These are phyloP conservation scores for Ochromonas danica DNA, from an alignment of 108 stramenopile species.

Conservation along the genomic window DNA sequence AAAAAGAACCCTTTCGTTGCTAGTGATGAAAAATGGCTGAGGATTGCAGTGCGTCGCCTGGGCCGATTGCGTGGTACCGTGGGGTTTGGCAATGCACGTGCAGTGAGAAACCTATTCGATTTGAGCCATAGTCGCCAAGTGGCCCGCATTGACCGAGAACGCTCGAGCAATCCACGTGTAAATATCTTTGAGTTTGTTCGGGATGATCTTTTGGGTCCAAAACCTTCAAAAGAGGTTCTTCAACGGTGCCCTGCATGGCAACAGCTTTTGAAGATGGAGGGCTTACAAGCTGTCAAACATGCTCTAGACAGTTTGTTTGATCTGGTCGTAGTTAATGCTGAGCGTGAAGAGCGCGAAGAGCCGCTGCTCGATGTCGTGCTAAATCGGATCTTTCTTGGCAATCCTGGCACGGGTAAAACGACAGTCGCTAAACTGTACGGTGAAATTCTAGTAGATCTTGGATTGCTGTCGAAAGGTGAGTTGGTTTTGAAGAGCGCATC, in stretches of 20 bases:
- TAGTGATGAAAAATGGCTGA: slow-evolving; percentile 27
- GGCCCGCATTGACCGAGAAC: background rate
- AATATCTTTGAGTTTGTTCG: background rate
- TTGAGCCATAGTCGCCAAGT: background rate
- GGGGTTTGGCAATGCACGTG: slow-evolving; percentile 54
- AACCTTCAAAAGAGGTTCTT: background rate
- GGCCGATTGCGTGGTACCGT: slow-evolving; percentile 37
- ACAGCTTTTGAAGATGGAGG: slow-evolving; percentile 41
- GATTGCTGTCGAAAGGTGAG: slow-evolving; percentile 67
- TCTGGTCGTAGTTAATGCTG: slow-evolving; percentile 41
- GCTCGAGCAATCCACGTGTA: too few species aligned
- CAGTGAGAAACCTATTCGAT: slow-evolving; percentile 45
- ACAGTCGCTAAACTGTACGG: slow-evolving; percentile 86
- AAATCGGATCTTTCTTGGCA: slow-evolving; percentile 80
- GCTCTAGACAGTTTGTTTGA: slow-evolving; percentile 38
- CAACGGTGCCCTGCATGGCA: slow-evolving; percentile 34
- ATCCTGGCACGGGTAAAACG: slow-evolving; percentile 92
- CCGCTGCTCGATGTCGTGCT: slow-evolving; percentile 30
- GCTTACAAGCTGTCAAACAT: slow-evolving; percentile 44
- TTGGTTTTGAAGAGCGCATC: slow-evolving; percentile 61
- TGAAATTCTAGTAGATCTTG: slow-evolving; percentile 71
- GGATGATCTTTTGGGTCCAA: slow-evolving; percentile 8
- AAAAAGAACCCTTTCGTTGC: background rate
- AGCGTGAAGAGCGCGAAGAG: slow-evolving; percentile 42
- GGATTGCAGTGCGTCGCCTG: slow-evolving; percentile 43